Base-by-base conservation (phyloP, 352 stramenopile species). In the Phytophthora quininea region DNA sequence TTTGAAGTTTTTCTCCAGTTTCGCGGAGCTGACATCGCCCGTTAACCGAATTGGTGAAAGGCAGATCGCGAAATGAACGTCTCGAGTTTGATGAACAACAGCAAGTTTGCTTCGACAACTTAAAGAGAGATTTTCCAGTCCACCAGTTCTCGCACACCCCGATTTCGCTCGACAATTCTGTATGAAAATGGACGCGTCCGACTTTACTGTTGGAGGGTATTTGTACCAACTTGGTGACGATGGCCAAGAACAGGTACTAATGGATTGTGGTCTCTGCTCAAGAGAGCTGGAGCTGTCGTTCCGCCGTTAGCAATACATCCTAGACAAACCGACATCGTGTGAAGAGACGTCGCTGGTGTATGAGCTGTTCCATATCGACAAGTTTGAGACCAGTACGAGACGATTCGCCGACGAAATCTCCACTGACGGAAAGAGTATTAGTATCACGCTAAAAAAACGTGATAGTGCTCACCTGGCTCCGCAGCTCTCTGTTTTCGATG, bases 101-200 rank as follows among this genome's bases (percentile, higher is more conserved):
- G 19, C 19, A 24, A 24, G 19, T 24, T 46, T 14, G 1, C 61
- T 67, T 30, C 33, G 56, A 1, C 29, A 56, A 3, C 42, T 60
- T 14, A 66, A 59, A 15, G 2, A 7, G 19, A 33, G 46, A 6
- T 2, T 58, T 2, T 38, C 35, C 1, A 43, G 15, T 2, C 37
- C 38, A 14, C 29, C 24, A 4, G n/a, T 58, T n/a, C 48, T 65
- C 7, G 32, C 49, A 0, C 15, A 65, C 19, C 14, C 48, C 49
- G 47, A 33, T 58, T 54, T 24, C 19, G 19, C 11, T 32, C 48
- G 12, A 3, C n/a, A 37, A 29, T 37, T n/a, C 58, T 65, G 52
- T 38, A 58, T 42, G 49, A 53, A 3, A 50, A 65, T 58, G 37
- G 48, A 58, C 35, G 38, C 58, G 3, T 48, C 37, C 29, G 58